Conservation (phyloP, 106 monocot species). For the Ottelia alismoides region DNA sequence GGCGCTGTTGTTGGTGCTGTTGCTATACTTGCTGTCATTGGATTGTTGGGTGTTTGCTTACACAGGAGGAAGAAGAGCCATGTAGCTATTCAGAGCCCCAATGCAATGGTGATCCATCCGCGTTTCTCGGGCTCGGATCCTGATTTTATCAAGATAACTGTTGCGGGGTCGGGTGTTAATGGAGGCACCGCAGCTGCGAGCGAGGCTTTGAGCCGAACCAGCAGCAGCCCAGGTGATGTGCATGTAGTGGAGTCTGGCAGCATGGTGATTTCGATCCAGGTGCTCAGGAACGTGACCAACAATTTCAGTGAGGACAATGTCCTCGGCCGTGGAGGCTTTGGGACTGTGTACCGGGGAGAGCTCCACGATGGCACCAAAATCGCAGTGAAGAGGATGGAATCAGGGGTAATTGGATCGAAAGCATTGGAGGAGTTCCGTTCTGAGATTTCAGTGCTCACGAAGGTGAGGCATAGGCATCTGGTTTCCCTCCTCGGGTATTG, state of each 20-base stretch:
- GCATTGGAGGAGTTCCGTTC: conserved; percentile 44
- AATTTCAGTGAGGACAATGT: conserved; percentile 43
- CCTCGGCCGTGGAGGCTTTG: conserved; percentile 55
- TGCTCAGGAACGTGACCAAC: conserved; percentile 33
- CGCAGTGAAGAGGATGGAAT: conserved; percentile 56
- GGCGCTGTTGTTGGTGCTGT: conserved; percentile 25
- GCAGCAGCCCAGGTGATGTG: conserved; percentile 10
- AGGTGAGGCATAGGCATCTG: conserved; percentile 43
- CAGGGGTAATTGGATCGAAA: conserved; percentile 24
- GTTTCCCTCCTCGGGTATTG: conserved; percentile 59
- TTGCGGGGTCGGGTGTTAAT: conserved; percentile 15
- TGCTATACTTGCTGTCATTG: conserved; percentile 10
- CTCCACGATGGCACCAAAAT: conserved; percentile 40
- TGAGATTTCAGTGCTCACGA: conserved; percentile 46
- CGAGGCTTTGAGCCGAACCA: conserved; percentile 11
- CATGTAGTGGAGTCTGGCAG: conserved; percentile 24
- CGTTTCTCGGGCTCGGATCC: conserved; percentile 40
- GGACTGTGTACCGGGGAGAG: conserved; percentile 41
- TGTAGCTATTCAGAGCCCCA: conserved; percentile 31
- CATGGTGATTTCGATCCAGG: conserved; percentile 30
- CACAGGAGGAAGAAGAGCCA: conserved; percentile 31
- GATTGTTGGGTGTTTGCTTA: conserved; percentile 13
- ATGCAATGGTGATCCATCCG: conserved; percentile 33
- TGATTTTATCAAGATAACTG: conserved; percentile 27
- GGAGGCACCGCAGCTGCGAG: conserved; percentile 9